A percentile compares a stretch with the other conserved stretches of the same genome.
Conservation (phyloP, 1,284 basidiomycete genomes). For the Rhodotorula mucilaginosa region DNA sequence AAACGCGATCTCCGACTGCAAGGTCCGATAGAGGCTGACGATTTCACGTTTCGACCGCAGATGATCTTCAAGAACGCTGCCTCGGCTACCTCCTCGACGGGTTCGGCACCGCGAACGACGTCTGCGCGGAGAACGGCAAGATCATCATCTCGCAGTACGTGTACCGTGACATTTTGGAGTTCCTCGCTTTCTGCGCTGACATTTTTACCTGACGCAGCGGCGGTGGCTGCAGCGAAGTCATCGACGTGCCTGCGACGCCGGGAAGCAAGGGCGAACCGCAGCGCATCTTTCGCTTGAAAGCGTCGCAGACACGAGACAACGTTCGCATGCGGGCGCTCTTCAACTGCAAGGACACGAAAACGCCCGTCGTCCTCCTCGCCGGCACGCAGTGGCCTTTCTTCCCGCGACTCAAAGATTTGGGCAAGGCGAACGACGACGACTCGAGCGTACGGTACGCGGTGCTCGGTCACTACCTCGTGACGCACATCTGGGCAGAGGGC, state of each 20-base stretch:
- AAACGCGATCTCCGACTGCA: no score
- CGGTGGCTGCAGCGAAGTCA: slow-evolving; percentile 27
- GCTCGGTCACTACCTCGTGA: slow-evolving; percentile 32
- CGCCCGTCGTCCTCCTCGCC: slow-evolving; percentile 34
- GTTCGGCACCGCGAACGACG: slow-evolving; percentile 21
- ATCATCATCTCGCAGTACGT: slow-evolving; percentile 36
- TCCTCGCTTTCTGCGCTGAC: no score
- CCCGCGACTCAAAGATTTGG: slow-evolving; percentile 12
- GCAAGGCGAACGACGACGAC: neutral
- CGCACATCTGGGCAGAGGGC: slow-evolving; percentile 34
- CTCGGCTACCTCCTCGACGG: slow-evolving; percentile 38
- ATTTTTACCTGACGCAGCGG: slow-evolving; percentile 12
- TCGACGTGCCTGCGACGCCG: neutral
- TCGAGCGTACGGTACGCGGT: slow-evolving; percentile 18
- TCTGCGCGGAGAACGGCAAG: slow-evolving; percentile 15
- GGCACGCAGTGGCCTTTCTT: slow-evolving; percentile 25
- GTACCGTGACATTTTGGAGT: no score
- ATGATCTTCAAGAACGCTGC: slow-evolving; percentile 28
- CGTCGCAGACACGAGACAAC: slow-evolving; percentile 17
- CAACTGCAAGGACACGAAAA: slow-evolving; percentile 25
- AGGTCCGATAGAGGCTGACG: neutral
- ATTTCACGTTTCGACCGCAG: neutral
- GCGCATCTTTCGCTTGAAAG: slow-evolving; percentile 13
- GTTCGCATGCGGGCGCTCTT: slow-evolving; percentile 28
- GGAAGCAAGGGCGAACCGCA: neutral